phyloP scores from a whole-genome alignment of 345 rosid genomes.

The Euphorbia peplus region DNA sequence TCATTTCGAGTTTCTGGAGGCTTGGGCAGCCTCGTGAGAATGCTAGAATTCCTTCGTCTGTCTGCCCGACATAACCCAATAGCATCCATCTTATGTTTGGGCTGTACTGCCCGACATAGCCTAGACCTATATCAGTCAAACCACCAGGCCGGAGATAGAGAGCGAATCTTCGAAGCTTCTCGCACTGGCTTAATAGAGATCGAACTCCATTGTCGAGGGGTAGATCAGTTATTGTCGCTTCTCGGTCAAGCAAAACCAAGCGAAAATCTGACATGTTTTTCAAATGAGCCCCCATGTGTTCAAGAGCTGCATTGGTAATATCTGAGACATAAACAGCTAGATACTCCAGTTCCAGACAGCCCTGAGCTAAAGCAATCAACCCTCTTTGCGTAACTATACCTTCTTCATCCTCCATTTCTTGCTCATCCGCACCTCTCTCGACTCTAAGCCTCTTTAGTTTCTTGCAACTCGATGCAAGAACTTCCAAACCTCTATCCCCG shows the following conservation, averaged over 20 bases:
- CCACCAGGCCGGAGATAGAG: constrained; percentile 80
- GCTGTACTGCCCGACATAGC: constrained; percentile 73
- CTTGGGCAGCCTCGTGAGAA: constrained; percentile 87
- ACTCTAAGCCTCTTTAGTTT: constrained; percentile 82
- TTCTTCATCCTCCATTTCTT: constrained; percentile 79
- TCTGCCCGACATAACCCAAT: constrained; percentile 72
- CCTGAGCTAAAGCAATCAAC: constrained; percentile 73
- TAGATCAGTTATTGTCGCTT: constrained; percentile 67
- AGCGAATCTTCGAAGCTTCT: constrained; percentile 72
- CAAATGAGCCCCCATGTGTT: constrained; percentile 53
- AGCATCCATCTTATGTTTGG: constrained; percentile 90
- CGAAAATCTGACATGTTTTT: constrained; percentile 85
- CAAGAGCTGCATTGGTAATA: constrained; percentile 71
- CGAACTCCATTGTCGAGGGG: constrained; percentile 93
- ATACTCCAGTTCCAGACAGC: constrained; percentile 73
- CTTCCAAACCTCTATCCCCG: constrained; percentile 89
- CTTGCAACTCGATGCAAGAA: constrained; percentile 69
- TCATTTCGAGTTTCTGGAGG: constrained; percentile 87
- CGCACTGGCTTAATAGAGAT: constrained; percentile 75
- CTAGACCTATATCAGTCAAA: constrained; percentile 75
- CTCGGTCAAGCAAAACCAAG: constrained; percentile 74
- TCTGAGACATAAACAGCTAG: constrained; percentile 88
- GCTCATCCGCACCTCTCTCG: constrained; percentile 90
- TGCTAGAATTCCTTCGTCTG: constrained; percentile 69
- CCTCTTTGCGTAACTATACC: constrained; percentile 89